These are phyloP conservation scores for Xenosphaeropsis pyriputrescens DNA, from an alignment of 2,329 filamentous ascomycete species.

Conservation along the genomic window DNA sequence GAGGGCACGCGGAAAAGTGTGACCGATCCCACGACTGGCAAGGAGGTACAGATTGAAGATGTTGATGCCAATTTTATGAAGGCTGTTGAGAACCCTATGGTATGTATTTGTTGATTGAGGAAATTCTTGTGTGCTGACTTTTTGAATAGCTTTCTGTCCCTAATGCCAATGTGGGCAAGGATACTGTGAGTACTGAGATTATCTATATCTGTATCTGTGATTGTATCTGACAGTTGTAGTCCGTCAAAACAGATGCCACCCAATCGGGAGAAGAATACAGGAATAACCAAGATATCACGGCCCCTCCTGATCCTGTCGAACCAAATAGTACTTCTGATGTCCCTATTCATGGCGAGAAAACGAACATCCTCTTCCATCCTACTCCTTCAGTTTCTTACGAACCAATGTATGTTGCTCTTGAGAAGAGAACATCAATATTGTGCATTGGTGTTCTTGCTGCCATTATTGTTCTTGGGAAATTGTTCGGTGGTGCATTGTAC, in stretches of 20 bases:
- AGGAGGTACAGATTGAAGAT: slow-evolving; percentile 75
- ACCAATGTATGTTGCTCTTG: slow-evolving; percentile 67
- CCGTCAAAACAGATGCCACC: slow-evolving; percentile 53
- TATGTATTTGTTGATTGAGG: slow-evolving; percentile 19
- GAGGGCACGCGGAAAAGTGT: slow-evolving; percentile 42
- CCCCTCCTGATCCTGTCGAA: slow-evolving; percentile 75
- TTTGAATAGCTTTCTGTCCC: slow-evolving; percentile 57
- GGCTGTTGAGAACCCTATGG: slow-evolving; percentile 55
- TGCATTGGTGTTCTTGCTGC: slow-evolving; percentile 55
- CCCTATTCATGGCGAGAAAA: slow-evolving; percentile 91
- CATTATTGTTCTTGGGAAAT: slow-evolving; percentile 63
- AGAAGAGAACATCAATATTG: slow-evolving; percentile 58
- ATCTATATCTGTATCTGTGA: no score
- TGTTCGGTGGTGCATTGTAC: slow-evolving; percentile 65
- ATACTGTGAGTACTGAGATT: slow-evolving; percentile 31
- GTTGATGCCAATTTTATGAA: slow-evolving; percentile 57
- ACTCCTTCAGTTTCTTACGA: slow-evolving; percentile 83
- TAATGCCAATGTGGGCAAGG: slow-evolving; percentile 73
- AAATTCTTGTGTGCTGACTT: no score
- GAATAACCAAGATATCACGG: slow-evolving; percentile 73
- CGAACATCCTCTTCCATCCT: slow-evolving; percentile 89
- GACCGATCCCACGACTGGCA: slow-evolving; percentile 79
- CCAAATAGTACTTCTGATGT: slow-evolving; percentile 81
- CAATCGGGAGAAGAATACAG: slow-evolving; percentile 73
- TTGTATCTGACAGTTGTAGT: slow-evolving; percentile 16